Base-by-base conservation (phyloP, 805 yeast species). In the Candida awuae region DNA sequence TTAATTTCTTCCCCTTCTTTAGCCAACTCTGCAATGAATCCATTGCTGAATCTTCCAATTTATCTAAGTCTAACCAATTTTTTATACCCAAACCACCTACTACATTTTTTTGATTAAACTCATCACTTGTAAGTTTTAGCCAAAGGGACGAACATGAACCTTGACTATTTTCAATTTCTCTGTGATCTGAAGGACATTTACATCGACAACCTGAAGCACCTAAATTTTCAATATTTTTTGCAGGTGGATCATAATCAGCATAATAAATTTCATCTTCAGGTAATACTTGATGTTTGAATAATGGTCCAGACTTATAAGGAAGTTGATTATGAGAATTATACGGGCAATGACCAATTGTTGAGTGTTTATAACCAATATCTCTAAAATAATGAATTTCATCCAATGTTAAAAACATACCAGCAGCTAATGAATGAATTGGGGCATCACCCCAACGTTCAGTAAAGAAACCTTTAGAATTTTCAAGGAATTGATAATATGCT, bases 391-490 rank as follows among this genome's bases (percentile, higher is more conserved):
- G 97, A 8, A 90, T 65, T 41, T 88, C 84, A 2, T 72, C 64
- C 3, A 78, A 58, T 42, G 81, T 69, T 30, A 88, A 63, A 51
- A 83, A 67, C 71, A 92, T 68, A 0, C 86, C 90, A 5, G 83
- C 74, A 0, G 94, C 97, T 17, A 92, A 60, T 0, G 96, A 80
- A 57, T 87, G 97, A 4, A 90, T 78, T 0, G 97, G 95, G 0
- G 97, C 96, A 67, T 90, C 97, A 2, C 97, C 97, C 97, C 97
- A 90, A 53, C 98, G 66, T 58, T 92, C 96, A 38, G 73, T 70
- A 70, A 78, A 87, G 54, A 90, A 88, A 0, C 97, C 97, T 9
- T 88, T 85, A 4, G 77, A 63, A 7, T 59, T 35, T 40, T 92
- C 97, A 35, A 90, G 59, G 49, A 66, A 73, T 29, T 77, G 62